Conservation (phyloP, 352 stramenopile species). For the Pythium volutum region DNA sequence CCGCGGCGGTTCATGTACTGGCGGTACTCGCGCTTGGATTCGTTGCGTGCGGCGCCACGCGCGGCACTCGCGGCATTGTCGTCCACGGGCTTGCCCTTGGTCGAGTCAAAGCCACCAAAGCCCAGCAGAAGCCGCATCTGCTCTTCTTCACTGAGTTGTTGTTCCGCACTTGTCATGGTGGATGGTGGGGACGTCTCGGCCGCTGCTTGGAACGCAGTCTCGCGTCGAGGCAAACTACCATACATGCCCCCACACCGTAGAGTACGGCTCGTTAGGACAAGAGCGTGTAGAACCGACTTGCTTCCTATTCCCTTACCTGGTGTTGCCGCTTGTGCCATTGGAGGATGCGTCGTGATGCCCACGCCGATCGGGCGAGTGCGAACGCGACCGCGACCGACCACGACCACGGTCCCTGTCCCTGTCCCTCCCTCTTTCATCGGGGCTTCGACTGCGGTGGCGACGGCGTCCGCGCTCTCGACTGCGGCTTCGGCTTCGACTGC, state of each 20-base stretch:
- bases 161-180: no score
- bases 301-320: background rate
- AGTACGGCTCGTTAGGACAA: background rate
- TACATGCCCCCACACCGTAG: no score
- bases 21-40: slow-evolving; percentile 93
- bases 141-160: slow-evolving; percentile 66
- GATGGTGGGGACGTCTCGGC: slow-evolving; percentile 16
- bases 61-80: slow-evolving; percentile 89
- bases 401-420: slow-evolving; percentile 1
- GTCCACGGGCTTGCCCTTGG: slow-evolving; percentile 90
- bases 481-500: slow-evolving; percentile 27
- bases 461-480: slow-evolving; percentile 29
- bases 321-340: no score
- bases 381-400: slow-evolving; percentile 17
- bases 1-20: slow-evolving; percentile 98
- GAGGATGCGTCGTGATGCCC: background rate
- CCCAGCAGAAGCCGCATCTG: slow-evolving; percentile 86
- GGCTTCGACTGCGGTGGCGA: slow-evolving; percentile 31
- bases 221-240: no score
- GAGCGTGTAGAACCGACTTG: no score
- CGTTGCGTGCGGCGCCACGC: slow-evolving; percentile 77
- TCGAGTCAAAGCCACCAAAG: slow-evolving; percentile 91
- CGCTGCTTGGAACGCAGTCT: no score
- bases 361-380: background rate
- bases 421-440: slow-evolving; percentile 20